These are phyloP conservation scores for Bipolaris oryzae DNA, from an alignment of 2,329 filamentous ascomycete species.

Conservation along the genomic window DNA sequence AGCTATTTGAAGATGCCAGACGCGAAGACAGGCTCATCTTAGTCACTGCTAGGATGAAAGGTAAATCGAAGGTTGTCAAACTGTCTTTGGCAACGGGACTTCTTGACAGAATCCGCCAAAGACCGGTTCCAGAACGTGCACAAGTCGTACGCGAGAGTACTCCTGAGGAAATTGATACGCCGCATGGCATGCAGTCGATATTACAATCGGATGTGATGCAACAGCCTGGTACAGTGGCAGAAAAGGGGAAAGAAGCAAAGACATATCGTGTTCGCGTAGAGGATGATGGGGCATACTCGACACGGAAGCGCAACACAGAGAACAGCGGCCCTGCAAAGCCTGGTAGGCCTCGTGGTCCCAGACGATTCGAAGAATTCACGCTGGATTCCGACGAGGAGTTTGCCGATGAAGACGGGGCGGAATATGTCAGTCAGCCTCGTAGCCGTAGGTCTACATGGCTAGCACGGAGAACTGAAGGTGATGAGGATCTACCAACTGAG, in stretches of 20 bases:
- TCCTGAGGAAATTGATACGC: constrained; percentile 33
- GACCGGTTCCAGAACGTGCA: constrained; percentile 37
- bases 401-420: constrained; percentile 27
- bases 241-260: constrained; percentile 42
- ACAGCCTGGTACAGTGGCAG: constrained; percentile 15
- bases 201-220: constrained; percentile 47
- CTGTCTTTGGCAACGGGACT: constrained; percentile 46
- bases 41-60: constrained; percentile 54
- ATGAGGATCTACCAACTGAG: constrained; percentile 52
- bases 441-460: constrained; percentile 50
- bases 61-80: constrained; percentile 53
- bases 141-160: constrained; percentile 22
- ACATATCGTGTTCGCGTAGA: constrained; percentile 48
- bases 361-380: constrained; percentile 54
- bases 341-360: constrained; percentile 27
- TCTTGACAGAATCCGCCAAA: constrained; percentile 46
- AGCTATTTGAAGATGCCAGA: constrained; percentile 49
- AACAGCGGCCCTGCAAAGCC: constrained; percentile 31
- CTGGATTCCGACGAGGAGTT: constrained; percentile 54
- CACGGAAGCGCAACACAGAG: constrained; percentile 35
- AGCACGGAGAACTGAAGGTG: constrained; percentile 49
- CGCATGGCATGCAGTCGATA: constrained; percentile 35
- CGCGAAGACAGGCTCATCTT: constrained; percentile 54
- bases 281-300: constrained; percentile 51
- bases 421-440: constrained; percentile 23